phyloP scores from a whole-genome alignment of 495 filamentous ascomycete genomes.

The Parmelia sp. region DNA sequence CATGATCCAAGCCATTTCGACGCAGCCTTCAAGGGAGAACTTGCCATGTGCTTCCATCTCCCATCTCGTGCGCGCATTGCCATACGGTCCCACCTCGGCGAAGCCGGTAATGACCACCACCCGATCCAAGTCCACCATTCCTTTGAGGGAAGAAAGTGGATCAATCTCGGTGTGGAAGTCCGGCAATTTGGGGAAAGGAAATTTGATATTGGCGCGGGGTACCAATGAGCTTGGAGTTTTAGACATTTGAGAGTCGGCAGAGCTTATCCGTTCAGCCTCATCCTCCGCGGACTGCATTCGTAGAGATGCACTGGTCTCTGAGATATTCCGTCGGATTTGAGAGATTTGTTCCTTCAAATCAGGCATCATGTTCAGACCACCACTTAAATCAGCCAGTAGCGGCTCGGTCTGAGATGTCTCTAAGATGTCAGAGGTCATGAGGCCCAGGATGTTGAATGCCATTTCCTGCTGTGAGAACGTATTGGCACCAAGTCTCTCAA shows the following conservation, averaged over 20 bases:
- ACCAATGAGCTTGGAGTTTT: constrained; percentile 89
- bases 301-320: constrained; percentile 88
- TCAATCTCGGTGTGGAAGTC: constrained; percentile 87
- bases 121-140: constrained; percentile 97
- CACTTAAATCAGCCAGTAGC: constrained; percentile 94
- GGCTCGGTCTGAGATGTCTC: constrained; percentile 94
- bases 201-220: constrained; percentile 95
- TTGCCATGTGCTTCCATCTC: constrained; percentile 97
- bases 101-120: constrained; percentile 97
- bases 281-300: constrained; percentile 91
- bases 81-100: constrained; percentile 93
- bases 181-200: constrained; percentile 81
- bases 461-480: constrained; percentile 99
- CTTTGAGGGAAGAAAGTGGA: constrained; percentile 76
- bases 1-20: constrained; percentile 99
- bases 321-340: constrained; percentile 79
- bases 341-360: constrained; percentile 94
- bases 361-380: constrained; percentile 92
- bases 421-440: constrained; percentile 91
- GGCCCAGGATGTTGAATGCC: constrained; percentile 95
- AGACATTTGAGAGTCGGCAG: constrained; percentile 80
- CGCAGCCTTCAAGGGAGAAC: constrained; percentile 97
- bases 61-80: constrained; percentile 95
- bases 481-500: constrained; percentile 91
- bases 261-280: constrained; percentile 90